A percentile compares a stretch with the other conserved stretches of the same genome.
phyloP scores from a whole-genome alignment of 768 basidiomycete genomes.

The Leccinum subgranulosum region DNA sequence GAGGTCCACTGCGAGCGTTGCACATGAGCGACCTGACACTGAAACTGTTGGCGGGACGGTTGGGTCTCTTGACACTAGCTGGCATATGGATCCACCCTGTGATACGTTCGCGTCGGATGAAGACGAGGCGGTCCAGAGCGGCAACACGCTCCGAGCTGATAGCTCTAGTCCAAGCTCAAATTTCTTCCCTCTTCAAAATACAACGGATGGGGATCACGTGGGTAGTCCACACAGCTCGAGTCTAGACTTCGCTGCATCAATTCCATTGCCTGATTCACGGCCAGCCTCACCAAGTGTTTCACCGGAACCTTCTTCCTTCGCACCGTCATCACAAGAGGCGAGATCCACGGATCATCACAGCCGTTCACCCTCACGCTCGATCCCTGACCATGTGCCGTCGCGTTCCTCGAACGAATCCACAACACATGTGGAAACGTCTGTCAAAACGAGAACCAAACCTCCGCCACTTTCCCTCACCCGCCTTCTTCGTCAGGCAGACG shows the following conservation, averaged over 20 bases:
- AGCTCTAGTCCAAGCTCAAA: background rate
- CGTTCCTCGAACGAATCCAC: conserved; percentile 3
- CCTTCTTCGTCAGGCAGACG: conserved; percentile 57
- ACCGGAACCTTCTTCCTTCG: background rate
- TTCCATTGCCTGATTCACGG: conserved; percentile 20
- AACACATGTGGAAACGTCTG: conserved; percentile 1
- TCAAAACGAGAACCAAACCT: conserved; percentile 18
- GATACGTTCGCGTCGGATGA: background rate
- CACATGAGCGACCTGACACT: background rate
- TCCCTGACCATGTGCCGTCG: background rate
- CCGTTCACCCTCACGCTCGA: background rate
- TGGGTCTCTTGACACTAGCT: background rate
- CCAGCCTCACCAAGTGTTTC: conserved; percentile 11
- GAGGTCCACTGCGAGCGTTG: background rate
- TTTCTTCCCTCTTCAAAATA: background rate
- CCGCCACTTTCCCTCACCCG: conserved; percentile 40
- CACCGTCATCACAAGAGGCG: background rate
- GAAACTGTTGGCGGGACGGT: background rate
- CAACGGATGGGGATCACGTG: background rate
- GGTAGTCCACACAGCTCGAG: background rate
- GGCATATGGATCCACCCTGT: background rate
- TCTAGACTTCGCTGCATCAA: conserved; percentile 15
- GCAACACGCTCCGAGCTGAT: background rate
- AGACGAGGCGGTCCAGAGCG: background rate
- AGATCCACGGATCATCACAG: background rate